Evolutionary conservation across 2,329 filamentous ascomycete genomes (phyloP).

Genomic region (Claviceps fusiformis): DNA sequence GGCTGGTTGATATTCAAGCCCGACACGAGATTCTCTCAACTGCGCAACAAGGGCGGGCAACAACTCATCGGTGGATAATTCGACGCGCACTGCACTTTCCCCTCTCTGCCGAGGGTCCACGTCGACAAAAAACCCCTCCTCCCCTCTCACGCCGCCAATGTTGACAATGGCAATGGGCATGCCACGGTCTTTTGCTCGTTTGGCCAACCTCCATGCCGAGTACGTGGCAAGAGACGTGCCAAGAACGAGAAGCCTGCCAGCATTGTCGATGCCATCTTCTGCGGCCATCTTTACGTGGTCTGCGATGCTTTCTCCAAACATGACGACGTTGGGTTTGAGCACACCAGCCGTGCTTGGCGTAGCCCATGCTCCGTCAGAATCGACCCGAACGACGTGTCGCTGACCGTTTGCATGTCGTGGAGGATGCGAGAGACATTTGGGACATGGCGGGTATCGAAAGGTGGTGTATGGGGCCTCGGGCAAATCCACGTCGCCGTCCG

Average conservation of each 20-base stretch:
- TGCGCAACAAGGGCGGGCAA: conserved; percentile 42
- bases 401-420: conserved; percentile 41
- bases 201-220: conserved; percentile 82
- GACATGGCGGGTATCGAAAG: conserved; percentile 85
- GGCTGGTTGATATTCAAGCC: neutral
- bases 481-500: conserved; percentile 87
- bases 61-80: conserved; percentile 43
- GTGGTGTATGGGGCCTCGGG: conserved; percentile 77
- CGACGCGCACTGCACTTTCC: conserved; percentile 39
- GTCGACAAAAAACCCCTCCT: conserved; percentile 55
- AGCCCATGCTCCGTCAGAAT: conserved; percentile 69
- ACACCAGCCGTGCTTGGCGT: conserved; percentile 57
- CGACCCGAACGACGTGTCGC: conserved; percentile 49
- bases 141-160: conserved; percentile 68
- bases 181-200: conserved; percentile 64
- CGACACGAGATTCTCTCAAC: conserved; percentile 21
- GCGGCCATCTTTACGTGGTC: conserved; percentile 56
- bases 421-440: conserved; percentile 57
- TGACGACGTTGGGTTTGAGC: conserved; percentile 83
- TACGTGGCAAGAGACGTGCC: conserved; percentile 91
- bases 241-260: conserved; percentile 62
- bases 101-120: conserved; percentile 39
- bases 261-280: conserved; percentile 65
- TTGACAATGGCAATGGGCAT: conserved; percentile 86
- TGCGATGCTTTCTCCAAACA: conserved; percentile 88